These are phyloP conservation scores for Phialophora tarda DNA, from an alignment of 2,329 filamentous ascomycete species.

Conservation along the genomic window DNA sequence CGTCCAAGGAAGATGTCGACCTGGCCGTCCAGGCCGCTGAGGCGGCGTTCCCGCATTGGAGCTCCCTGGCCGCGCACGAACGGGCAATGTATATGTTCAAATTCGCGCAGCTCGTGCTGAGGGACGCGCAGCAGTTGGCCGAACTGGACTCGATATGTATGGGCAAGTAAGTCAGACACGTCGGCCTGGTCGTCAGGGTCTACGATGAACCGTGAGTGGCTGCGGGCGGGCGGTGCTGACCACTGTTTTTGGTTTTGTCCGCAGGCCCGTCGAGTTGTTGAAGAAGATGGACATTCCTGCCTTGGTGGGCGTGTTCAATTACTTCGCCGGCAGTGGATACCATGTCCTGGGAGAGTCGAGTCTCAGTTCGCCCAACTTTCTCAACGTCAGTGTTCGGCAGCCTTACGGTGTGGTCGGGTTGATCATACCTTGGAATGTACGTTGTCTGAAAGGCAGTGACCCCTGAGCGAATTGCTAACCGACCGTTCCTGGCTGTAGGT, in stretches of 20 bases:
- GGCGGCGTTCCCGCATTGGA: constrained; percentile 50
- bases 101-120: constrained; percentile 49
- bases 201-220: not conserved
- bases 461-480: not conserved
- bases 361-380: constrained; percentile 35
- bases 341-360: constrained; percentile 33
- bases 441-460: constrained; percentile 41
- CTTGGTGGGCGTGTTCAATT: constrained; percentile 25
- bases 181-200: not conserved
- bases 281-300: constrained; percentile 28
- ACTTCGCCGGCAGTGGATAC: constrained; percentile 36
- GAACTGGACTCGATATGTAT: constrained; percentile 46
- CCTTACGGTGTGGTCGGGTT: constrained; percentile 42
- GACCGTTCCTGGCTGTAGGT: constrained; percentile 3
- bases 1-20: constrained; percentile 44
- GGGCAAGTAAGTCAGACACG: constrained; percentile 40
- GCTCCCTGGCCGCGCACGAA: constrained; percentile 40
- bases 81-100: constrained; percentile 49
- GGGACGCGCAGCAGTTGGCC: constrained; percentile 40
- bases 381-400: constrained; percentile 39
- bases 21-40: constrained; percentile 46
- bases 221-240: not conserved
- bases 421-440: constrained; percentile 52
- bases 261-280: constrained; percentile 19
- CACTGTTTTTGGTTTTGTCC: not conserved